These are phyloP conservation scores for Naegleria lovaniensis DNA, from an alignment of 208 protist genomes.

Conservation along the genomic window DNA sequence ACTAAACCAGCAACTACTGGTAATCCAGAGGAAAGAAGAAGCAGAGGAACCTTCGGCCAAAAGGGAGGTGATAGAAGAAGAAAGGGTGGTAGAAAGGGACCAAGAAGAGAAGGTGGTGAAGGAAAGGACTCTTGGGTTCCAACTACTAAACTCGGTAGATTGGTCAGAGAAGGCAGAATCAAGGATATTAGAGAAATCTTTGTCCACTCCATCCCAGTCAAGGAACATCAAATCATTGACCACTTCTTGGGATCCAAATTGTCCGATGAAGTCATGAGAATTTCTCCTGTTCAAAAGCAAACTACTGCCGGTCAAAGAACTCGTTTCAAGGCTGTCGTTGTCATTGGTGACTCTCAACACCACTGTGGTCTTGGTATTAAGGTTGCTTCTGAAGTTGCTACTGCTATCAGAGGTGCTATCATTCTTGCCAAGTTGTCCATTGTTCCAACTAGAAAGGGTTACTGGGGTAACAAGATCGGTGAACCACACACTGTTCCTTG, in stretches of 20 bases:
- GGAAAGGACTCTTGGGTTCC: constrained; percentile 84
- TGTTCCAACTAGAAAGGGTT: constrained; percentile 95
- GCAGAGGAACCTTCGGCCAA: neutral
- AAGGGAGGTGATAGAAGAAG: constrained; percentile 52
- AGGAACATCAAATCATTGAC: constrained; percentile 99
- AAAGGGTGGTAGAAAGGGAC: constrained; percentile 18
- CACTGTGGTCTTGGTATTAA: constrained; percentile 98
- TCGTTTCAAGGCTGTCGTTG: constrained; percentile 98
- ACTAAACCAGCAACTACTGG: neutral
- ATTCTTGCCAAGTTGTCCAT: constrained; percentile 95
- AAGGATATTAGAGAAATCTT: constrained; percentile 97
- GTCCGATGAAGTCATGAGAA: constrained; percentile 93
- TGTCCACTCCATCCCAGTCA: constrained; percentile 98
- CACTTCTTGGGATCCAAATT: constrained; percentile 78
- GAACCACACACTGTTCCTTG: constrained; percentile 96
- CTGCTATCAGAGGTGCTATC: constrained; percentile 95
- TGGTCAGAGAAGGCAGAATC: constrained; percentile 93
- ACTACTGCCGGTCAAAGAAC: constrained; percentile 98
- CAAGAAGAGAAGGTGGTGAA: neutral
- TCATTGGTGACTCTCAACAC: constrained; percentile 95
- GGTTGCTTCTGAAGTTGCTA: constrained; percentile 97
- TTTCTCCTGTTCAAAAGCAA: constrained; percentile 99
- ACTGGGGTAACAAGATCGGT: constrained; percentile 99
- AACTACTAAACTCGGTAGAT: constrained; percentile 97
- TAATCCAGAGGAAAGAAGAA: constrained; percentile 5